Base-by-base conservation (phyloP, 2,329 filamentous ascomycete species). In the Xylaria sp. region DNA sequence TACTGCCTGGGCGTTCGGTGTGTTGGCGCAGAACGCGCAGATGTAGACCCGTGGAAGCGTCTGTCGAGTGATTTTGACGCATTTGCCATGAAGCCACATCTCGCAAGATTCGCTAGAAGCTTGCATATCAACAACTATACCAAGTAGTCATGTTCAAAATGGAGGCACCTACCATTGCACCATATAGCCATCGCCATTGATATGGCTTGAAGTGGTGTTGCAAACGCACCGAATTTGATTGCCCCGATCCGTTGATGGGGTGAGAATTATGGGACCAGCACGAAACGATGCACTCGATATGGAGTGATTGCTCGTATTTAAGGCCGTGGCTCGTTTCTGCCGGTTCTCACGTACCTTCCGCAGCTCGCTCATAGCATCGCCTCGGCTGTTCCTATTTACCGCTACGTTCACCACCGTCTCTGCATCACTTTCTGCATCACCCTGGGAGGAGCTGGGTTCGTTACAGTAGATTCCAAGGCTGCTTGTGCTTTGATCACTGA, bases 71-170 rank as follows among this genome's bases (percentile, higher is more conserved):
- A 90, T 86, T 69, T 88, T 87, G 72, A 90, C 83, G 75, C 89
- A 91, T 65, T 82, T 83, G n/a, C 86, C 87, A 75, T 91, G 89
- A 34, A 90, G 84, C 83, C 85, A 89, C 81, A 89, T 85, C 73
- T 90, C 88, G 75, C 89, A 91, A 28, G 87, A 88, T 78, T 90
- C 85, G 73, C 88, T 90, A 72, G 15, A 28, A 50, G 50, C 12
- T 58, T 46, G 18, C 20, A n/a, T 36, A 57, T 71, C 53, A 71
- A 65, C 55, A 45, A 65, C 28, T 43, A 25, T 55, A 20, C 15
- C 13, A 25, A 46, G 36, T 28, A 28, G 6, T 43, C 43, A 23
- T 12, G 45, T 55, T 52, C 20, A 8, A 58, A n/a, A 13, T 10
- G 46, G 45, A 60, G 18, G 34, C 56, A 60, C 45, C 85, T 82